Conservation (phyloP, 2,329 filamentous ascomycete genomes). For the Harringtonia aguacate region DNA sequence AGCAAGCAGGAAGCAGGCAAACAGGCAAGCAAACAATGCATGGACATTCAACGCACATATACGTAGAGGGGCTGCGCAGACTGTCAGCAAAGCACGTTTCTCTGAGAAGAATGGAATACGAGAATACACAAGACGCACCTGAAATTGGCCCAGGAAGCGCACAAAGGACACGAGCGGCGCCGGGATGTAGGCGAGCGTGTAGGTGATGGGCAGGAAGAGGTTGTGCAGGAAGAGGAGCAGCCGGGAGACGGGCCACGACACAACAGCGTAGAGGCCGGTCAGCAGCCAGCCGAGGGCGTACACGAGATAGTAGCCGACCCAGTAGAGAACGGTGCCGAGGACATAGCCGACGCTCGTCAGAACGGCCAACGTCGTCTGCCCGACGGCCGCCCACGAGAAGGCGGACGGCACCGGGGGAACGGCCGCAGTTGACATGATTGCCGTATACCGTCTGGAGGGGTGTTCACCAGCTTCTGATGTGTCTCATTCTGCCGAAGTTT, state of each 20-base stretch:
- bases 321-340: background rate
- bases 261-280: background rate
- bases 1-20: conserved; percentile 21
- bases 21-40: conserved; percentile 34
- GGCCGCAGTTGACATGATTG: background rate
- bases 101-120: background rate
- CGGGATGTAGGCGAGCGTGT: conserved; percentile 18
- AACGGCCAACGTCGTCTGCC: conserved; percentile 1
- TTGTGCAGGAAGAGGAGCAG: conserved; percentile 18
- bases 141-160: conserved; percentile 16
- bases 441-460: too few species aligned
- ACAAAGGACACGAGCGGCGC: conserved; percentile 17
- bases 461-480: too few species aligned
- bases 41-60: conserved; percentile 25
- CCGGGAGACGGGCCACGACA: conserved; percentile 10
- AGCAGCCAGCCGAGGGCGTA: conserved; percentile 5
- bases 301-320: background rate
- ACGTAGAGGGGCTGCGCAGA: conserved; percentile 29
- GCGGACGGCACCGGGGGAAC: background rate
- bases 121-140: conserved; percentile 25
- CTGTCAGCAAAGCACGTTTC: conserved; percentile 5
- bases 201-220: conserved; percentile 25
- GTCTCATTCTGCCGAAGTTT: too few species aligned
- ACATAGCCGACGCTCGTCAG: background rate
- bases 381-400: conserved; percentile 1